A percentile compares a stretch with the other conserved stretches of the same genome.
phyloP scores from a whole-genome alignment of 306 rosid species.

The Prosopis cineraria region DNA sequence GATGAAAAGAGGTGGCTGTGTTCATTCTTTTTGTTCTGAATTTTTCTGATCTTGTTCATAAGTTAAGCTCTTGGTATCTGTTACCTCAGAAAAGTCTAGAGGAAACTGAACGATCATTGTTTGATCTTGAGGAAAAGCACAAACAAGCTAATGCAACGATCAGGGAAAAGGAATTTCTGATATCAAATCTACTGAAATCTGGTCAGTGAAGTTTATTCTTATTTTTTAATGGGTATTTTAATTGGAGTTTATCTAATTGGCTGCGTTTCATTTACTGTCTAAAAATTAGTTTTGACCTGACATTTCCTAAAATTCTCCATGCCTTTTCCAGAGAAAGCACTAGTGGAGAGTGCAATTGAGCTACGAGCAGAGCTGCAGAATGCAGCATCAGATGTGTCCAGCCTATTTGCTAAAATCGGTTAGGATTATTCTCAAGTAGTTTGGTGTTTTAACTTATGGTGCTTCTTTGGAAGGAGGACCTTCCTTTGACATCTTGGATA shows the following conservation, averaged over 20 bases:
- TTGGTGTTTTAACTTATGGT: slow-evolving; percentile 6
- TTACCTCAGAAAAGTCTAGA: slow-evolving; percentile 75
- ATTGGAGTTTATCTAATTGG: background rate
- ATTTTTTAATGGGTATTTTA: background rate
- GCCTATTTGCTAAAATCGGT: slow-evolving; percentile 93
- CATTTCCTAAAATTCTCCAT: slow-evolving; percentile 5
- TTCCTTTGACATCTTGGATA: slow-evolving; percentile 20
- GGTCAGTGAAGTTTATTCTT: slow-evolving; percentile 53
- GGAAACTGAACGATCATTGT: slow-evolving; percentile 77
- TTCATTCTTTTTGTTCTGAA: slow-evolving; percentile 26
- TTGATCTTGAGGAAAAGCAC: slow-evolving; percentile 92
- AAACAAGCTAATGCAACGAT: slow-evolving; percentile 93
- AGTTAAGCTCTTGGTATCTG: slow-evolving; percentile 35
- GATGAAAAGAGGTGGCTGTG: background rate
- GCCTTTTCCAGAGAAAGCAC: slow-evolving; percentile 73
- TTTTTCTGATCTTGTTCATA: slow-evolving; percentile 25
- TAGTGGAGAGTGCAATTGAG: slow-evolving; percentile 84
- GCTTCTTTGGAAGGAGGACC: slow-evolving; percentile 13
- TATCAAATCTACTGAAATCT: slow-evolving; percentile 86
- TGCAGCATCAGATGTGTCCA: slow-evolving; percentile 78
- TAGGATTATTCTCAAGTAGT: slow-evolving; percentile 36
- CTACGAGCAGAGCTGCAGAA: slow-evolving; percentile 91
- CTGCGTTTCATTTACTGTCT: background rate
- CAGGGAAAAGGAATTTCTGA: slow-evolving; percentile 91
- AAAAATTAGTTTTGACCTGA: background rate